A percentile compares a stretch with the other conserved stretches of the same genome.
Conservation (phyloP, 352 stramenopile genomes). For the Globisporangium paddicum region DNA sequence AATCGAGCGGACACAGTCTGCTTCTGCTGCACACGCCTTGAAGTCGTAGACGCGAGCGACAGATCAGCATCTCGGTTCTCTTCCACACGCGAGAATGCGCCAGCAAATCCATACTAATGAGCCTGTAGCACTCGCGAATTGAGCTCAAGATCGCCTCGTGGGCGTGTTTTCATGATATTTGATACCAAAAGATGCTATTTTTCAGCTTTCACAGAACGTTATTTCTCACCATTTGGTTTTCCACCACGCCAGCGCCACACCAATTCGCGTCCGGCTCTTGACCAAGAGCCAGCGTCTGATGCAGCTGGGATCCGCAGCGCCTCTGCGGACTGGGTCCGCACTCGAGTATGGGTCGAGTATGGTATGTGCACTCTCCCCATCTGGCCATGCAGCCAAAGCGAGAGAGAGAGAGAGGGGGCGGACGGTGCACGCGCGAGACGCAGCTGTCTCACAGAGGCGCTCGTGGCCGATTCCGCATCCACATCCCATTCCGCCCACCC, state of each 20-base stretch:
- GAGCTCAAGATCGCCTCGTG: no score
- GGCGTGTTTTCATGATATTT: no score
- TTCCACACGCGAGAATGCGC: no score
- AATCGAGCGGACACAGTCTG: constrained; percentile 2
- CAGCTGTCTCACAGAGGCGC: not conserved
- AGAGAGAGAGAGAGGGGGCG: not conserved
- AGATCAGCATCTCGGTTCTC: not conserved
- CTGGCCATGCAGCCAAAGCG: not conserved
- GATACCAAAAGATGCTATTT: no score
- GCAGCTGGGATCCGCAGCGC: constrained; percentile 1
- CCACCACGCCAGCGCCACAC: no score
- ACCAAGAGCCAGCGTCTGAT: not conserved
- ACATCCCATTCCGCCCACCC: not conserved
- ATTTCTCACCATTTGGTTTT: no score
- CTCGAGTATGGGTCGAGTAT: not conserved
- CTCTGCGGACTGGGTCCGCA: constrained; percentile 2
- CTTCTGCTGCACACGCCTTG: not conserved
- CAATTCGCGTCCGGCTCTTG: not conserved
- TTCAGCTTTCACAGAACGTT: no score
- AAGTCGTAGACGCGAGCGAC: not conserved
- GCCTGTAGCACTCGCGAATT: no score
- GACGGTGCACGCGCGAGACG: no score
- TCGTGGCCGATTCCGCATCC: not conserved
- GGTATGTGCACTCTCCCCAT: not conserved
- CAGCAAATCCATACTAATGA: no score